Percentiles rank a stretch among this genome's conserved stretches.
Evolutionary conservation across 306 rosid species (phyloP).

Genomic region (Sesbania bispinosa): DNA sequence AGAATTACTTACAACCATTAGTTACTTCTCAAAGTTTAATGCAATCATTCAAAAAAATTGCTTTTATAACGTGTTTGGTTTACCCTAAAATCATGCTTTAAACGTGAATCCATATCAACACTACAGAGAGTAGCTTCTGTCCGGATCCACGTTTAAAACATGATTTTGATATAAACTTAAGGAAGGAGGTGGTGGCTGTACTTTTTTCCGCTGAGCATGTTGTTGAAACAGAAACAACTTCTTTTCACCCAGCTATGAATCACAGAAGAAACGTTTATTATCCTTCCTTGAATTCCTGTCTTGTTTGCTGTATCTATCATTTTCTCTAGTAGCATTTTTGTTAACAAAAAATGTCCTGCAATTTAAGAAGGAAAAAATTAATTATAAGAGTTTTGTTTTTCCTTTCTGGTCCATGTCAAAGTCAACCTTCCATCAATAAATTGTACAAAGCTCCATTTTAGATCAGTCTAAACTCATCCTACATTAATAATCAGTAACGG

Average conservation of each 20-base stretch:
- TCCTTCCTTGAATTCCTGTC: constrained; percentile 88
- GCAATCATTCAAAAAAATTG: no score
- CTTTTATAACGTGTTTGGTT: no score
- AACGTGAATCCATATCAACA: no score
- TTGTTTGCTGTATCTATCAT: constrained; percentile 79
- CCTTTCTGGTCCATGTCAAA: not conserved
- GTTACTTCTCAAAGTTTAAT: constrained; percentile 2
- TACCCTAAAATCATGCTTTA: no score
- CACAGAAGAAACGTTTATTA: constrained; percentile 76
- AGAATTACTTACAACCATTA: no score
- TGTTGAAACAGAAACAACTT: constrained; percentile 55
- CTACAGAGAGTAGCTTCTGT: no score
- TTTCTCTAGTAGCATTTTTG: constrained; percentile 78
- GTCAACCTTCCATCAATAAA: no score
- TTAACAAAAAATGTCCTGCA: constrained; percentile 81
- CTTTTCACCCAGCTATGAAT: constrained; percentile 86
- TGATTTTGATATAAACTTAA: no score
- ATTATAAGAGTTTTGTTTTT: not conserved
- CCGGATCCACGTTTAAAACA: no score
- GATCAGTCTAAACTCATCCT: no score
- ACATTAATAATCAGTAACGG: no score
- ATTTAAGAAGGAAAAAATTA: not conserved
- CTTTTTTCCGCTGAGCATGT: constrained; percentile 71
- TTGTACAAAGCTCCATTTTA: no score
- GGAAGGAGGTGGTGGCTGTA: constrained; percentile 20